A percentile compares a stretch with the other conserved stretches of the same genome.
phyloP scores from a whole-genome alignment of 73 alveolate genomes.

The Effrenium voratum region DNA sequence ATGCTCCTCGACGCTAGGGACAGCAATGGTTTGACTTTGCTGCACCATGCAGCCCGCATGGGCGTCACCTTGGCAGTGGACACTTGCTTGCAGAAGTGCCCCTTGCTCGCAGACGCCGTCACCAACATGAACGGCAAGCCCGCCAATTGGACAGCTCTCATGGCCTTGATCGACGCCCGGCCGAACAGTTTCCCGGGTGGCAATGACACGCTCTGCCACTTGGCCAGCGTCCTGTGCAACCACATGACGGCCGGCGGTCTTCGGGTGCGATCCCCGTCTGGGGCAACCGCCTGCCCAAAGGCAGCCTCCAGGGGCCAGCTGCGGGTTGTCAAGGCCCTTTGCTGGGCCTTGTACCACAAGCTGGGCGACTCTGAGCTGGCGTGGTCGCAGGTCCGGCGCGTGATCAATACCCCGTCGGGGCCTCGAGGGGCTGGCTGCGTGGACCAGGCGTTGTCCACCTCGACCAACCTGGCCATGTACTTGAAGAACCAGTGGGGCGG shows the following conservation, averaged over 20 bases:
- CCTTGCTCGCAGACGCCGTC: neutral
- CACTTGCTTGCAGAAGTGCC: neutral
- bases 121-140: neutral
- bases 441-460: slow-evolving; percentile 24
- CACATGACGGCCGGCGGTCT: neutral
- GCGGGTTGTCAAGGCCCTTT: neutral
- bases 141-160: slow-evolving; percentile 34
- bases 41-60: neutral
- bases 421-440: slow-evolving; percentile 20
- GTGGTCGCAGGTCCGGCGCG: neutral
- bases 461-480: neutral
- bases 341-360: slow-evolving; percentile 31
- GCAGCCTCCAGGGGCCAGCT: slow-evolving; percentile 12
- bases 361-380: neutral
- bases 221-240: no score
- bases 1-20: neutral
- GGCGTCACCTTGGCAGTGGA: slow-evolving; percentile 16
- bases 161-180: slow-evolving; percentile 47
- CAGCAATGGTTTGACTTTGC: slow-evolving; percentile 15
- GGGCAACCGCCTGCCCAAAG: neutral
- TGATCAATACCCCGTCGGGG: neutral
- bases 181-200: no score
- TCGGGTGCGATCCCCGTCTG: neutral
- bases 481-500: slow-evolving; percentile 64
- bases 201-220: no score